Conservation (phyloP, 2,329 filamentous ascomycete species). For the Aureobasidium namibiae region DNA sequence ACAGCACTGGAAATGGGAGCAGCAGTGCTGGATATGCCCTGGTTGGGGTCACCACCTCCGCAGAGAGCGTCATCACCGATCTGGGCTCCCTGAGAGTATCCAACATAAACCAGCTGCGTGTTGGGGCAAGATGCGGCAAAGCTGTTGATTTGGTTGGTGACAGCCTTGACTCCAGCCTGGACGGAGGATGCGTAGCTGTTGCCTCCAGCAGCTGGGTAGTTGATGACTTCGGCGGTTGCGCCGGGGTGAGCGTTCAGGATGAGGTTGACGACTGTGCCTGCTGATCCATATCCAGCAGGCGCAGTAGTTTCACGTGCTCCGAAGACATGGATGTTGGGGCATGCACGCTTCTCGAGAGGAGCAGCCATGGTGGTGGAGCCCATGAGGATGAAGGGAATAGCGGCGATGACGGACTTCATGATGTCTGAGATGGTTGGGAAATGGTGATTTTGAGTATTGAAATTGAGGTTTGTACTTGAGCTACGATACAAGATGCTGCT, state of each 20-base stretch:
- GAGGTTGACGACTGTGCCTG: conserved; percentile 32
- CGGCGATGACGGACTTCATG: conserved; percentile 1
- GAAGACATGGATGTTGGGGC: conserved; percentile 37
- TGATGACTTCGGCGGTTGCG: conserved; percentile 33
- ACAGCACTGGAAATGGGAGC: conserved; percentile 31
- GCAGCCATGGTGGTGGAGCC: conserved; percentile 24
- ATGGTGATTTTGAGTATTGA: background rate
- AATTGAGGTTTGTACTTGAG: background rate
- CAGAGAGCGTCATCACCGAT: conserved; percentile 57
- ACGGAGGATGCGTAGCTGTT: conserved; percentile 52
- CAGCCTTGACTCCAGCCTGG: conserved; percentile 48
- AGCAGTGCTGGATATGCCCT: conserved; percentile 39
- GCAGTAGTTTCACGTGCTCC: conserved; percentile 37
- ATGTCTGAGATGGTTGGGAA: background rate
- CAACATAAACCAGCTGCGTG: conserved; percentile 52
- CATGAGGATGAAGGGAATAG: conserved; percentile 3
- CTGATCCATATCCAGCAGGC: conserved; percentile 33
- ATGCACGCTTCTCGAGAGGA: conserved; percentile 31
- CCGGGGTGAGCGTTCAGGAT: conserved; percentile 33
- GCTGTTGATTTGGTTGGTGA: conserved; percentile 50
- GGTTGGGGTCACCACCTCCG: conserved; percentile 45
- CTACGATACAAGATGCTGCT: background rate
- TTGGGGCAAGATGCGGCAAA: conserved; percentile 50
- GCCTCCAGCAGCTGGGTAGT: conserved; percentile 53
- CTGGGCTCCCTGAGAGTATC: conserved; percentile 57